Evolutionary conservation across 441 rosid species (phyloP), one percentile per base, ranked within the genome.

Genomic region (Capsella rubella): DNA sequence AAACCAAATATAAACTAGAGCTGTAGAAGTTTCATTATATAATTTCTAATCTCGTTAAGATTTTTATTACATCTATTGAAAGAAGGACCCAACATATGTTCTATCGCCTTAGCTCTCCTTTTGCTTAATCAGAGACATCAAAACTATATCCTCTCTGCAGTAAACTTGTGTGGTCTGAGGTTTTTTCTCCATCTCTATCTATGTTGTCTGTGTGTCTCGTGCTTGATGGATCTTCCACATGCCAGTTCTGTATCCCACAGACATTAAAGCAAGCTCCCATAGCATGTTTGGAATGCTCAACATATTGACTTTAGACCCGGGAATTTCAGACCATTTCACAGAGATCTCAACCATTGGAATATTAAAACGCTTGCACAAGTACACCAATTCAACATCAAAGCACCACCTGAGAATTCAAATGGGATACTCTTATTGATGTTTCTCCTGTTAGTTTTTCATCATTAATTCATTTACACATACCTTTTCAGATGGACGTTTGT

Each of bases 241-340:
- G 35, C 93, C 78, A 4, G 86, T 85, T 83, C 95, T 84, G 78
- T 92, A 91, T 71, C 98, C 97, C 29, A 80, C 82, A 2, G 96
- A 87, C 95, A 95, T 89, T 49, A 95, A 89, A 4, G 85, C 89
- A 37, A 95, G 89, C 85, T 92, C 97, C 93, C 95, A 95, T n/a
- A 92, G 89, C 96, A 91, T 89, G 87, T 86, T 90, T 5, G 89
- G 96, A 59, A 95, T 91, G 93, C 99, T 92, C 56, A 87, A 74
- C 35, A 82, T 79, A 81, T 86, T 95, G 81, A 95, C 87, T 86
- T 95, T 95, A 15, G 98, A 95, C 62, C 99, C 99, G 3, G 98
- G 98, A 55, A 92, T 92, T 79, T 92, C 96, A 15, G 92, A 83
- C 99, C 98, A 89, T 56, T 84, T 92, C 29, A 92, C 96, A 3